Evolutionary conservation across 257 asterid species (phyloP).

Genomic region (Nicotiana noctiflora): DNA sequence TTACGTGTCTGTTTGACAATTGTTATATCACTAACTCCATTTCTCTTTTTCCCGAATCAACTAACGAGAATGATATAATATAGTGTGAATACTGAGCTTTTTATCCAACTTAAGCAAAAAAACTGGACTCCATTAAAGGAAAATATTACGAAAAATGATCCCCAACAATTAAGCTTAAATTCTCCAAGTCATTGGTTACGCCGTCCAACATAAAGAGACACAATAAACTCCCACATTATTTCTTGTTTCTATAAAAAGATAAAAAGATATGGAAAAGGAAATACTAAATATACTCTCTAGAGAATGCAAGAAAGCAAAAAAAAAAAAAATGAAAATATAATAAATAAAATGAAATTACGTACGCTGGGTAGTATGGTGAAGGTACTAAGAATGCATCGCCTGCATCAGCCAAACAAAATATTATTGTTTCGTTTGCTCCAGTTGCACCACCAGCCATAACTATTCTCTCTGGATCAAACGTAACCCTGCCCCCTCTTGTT

Average conservation of each 20-base stretch:
- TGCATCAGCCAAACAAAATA: constrained; percentile 65
- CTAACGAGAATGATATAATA: background rate
- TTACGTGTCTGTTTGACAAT: background rate
- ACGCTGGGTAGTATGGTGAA: constrained; percentile 89
- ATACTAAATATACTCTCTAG: no score
- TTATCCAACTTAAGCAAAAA: background rate
- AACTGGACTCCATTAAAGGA: background rate
- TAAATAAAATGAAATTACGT: constrained; percentile 6
- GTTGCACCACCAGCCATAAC: constrained; percentile 93
- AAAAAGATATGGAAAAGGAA: background rate
- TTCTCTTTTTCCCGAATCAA: background rate
- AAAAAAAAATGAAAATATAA: background rate
- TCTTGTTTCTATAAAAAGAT: no score
- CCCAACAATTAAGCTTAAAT: background rate
- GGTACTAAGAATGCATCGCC: constrained; percentile 78
- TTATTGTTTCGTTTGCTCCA: constrained; percentile 58
- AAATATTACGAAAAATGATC: background rate
- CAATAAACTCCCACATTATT: background rate
- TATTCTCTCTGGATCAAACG: constrained; percentile 57
- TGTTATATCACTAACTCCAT: background rate
- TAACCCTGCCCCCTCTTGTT: constrained; percentile 50
- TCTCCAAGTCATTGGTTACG: background rate
- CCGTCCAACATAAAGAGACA: background rate
- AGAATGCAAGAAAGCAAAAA: background rate
- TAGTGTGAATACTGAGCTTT: background rate